Evolutionary conservation across 2,329 filamentous ascomycete genomes (phyloP), one percentile per base, ranked within the genome.

Genomic region (Blastomyces gilchristii): DNA sequence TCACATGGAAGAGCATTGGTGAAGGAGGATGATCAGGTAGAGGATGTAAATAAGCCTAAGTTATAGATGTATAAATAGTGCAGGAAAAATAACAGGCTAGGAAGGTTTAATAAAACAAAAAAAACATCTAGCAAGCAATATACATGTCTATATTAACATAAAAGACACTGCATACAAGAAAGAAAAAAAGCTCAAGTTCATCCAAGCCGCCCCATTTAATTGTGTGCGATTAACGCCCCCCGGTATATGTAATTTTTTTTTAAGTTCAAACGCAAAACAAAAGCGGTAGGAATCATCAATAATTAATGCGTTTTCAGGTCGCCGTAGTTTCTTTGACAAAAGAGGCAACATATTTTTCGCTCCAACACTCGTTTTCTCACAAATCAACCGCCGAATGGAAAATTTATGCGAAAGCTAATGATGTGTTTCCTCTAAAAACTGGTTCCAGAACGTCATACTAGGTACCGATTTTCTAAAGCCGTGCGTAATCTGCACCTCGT

Each of bases 1-100:
- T 90, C 83, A 75, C 91, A 93, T 72, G 89, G 89, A 18, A 79
- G 88, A 65, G 88, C 88, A 34, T 74, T 90, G 70, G 83, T 93
- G 70, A 87, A 81, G 80, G 77, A 81, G 61, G 8, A 49, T 22
- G 81, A 81, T 58, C 80, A 77, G 5, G 3, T 54, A 28, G 81
- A 81, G 78, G 80, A 78, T 73, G 86, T 85, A 31, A 25, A 43
- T 31, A 25, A 31, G 53, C 22, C n/a, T 56, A 61, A 45, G n/a
- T 56, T 61, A 12, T 61, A 49, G 31, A 34, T 60, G 22, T 28
- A 25, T 43, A 25, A 39, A 58, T 39, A 58, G 18, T 2, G n/a
- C 8, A 45, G 16, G 43, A 45, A 12, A 12, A 25, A 25, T n/a
- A 22, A 14, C 47, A 5, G 2, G 47, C n/a, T 25, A 22, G 25